Base-by-base conservation (phyloP, 2,329 filamentous ascomycete species). In the Myriosclerotinia scirpicola region DNA sequence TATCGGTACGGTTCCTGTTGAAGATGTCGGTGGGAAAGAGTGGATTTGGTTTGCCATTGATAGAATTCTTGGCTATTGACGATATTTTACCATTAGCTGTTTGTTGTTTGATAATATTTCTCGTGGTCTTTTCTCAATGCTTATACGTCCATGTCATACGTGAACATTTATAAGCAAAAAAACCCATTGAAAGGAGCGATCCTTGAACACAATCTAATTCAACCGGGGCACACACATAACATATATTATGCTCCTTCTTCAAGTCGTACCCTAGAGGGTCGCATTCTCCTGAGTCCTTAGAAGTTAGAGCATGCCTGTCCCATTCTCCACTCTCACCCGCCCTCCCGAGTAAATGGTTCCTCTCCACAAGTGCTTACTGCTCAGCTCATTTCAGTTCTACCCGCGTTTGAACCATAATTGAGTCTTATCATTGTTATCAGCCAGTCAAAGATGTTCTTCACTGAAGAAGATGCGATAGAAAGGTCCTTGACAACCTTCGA, bases 281-380 rank as follows among this genome's bases (percentile, higher is more conserved):
- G 22, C 30, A 36, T 22, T 30, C 56, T 38, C 44, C 30, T 60
- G 22, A 17, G 26, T 38, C 44, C 30, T 60, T 36, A 17, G n/a
- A n/a, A n/a, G n/a, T n/a, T n/a, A n/a, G 42, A 48, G n/a, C 30
- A 50, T 26, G 44, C 58, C 46, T 50, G 44, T n/a, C 30, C n/a
- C 14, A 60, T 50, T 60, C 44, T 60, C 44, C 58, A 50, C 58
- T 38, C 44, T 60, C 42, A 50, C 44, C 44, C 58, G 34, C 58
- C 61, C 26, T 56, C 50, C 61, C 61, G 26, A 64, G 38, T 44
- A 17, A 38, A n/a, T 56, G 61, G 61, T 56, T 64, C 52, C 50
- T 55, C 50, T 46, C 40, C 61, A 64, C 38, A 56, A 64, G 61
- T 38, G 52, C 61, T 64, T 56, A 64, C 61, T 46, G 38, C 26